Conservation (phyloP, 345 rosid genomes). For the Acer yangbiense region DNA sequence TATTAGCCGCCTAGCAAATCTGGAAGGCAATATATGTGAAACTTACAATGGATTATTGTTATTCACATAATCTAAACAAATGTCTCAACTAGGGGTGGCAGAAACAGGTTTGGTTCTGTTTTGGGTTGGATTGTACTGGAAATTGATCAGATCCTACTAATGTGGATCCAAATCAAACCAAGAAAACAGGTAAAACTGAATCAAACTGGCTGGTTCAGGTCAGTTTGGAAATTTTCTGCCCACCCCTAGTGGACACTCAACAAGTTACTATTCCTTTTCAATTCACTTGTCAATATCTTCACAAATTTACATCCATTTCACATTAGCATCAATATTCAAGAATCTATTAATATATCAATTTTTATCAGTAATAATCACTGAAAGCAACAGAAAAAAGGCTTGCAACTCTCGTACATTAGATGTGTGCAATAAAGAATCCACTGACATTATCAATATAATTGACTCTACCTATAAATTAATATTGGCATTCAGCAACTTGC, state of each 20-base stretch:
- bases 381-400: background rate
- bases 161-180: background rate
- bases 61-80: background rate
- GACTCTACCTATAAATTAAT: background rate
- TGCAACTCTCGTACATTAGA: background rate
- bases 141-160: background rate
- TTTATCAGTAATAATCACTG: background rate
- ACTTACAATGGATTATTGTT: background rate
- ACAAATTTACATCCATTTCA: background rate
- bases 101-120: background rate
- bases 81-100: background rate
- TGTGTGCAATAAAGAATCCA: background rate
- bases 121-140: background rate
- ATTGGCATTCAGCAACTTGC: slow-evolving; percentile 5
- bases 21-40: background rate
- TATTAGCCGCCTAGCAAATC: background rate
- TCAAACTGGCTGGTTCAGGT: background rate
- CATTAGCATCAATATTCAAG: background rate
- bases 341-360: background rate
- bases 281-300: slow-evolving; percentile 6
- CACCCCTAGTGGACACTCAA: background rate
- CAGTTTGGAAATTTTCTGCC: background rate
- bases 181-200: no score
- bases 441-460: background rate
- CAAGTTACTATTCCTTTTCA: background rate